A percentile compares a stretch with the other conserved stretches of the same genome.
These are phyloP conservation scores for Apiospora kogelbergensis DNA, from an alignment of 2,329 filamentous ascomycete species.

Conservation along the genomic window DNA sequence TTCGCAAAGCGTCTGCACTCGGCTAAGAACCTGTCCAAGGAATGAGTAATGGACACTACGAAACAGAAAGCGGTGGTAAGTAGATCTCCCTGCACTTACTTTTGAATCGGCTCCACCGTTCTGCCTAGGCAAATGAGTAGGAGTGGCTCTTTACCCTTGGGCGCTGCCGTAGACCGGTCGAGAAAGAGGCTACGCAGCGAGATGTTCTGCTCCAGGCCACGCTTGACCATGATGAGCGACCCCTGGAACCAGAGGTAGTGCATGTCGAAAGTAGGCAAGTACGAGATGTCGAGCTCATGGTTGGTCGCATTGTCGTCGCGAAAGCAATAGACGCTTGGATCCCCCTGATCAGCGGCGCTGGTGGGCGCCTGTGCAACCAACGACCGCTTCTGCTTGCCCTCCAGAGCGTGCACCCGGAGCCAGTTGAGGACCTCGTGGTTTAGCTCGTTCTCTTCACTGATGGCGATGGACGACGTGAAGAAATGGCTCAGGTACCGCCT, in stretches of 20 bases:
- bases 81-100: background rate
- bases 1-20: background rate
- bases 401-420: background rate
- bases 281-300: background rate
- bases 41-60: background rate
- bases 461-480: background rate
- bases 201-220: background rate
- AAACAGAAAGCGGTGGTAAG: background rate
- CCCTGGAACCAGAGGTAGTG: background rate
- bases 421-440: slow-evolving; percentile 5
- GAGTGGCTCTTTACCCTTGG: background rate
- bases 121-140: background rate
- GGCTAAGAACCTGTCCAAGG: background rate
- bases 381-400: background rate
- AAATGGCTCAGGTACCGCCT: background rate
- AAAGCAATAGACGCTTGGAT: too few relatives aligned
- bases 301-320: background rate
- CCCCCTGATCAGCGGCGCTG: fast-evolving
- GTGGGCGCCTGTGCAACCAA: background rate
- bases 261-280: background rate
- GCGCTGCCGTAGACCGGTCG: background rate
- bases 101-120: background rate
- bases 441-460: background rate
- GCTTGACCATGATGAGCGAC: background rate
- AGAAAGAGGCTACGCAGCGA: background rate